Evolutionary conservation across 768 basidiomycete species (phyloP).

Genomic region (Calocybe cyanea): DNA sequence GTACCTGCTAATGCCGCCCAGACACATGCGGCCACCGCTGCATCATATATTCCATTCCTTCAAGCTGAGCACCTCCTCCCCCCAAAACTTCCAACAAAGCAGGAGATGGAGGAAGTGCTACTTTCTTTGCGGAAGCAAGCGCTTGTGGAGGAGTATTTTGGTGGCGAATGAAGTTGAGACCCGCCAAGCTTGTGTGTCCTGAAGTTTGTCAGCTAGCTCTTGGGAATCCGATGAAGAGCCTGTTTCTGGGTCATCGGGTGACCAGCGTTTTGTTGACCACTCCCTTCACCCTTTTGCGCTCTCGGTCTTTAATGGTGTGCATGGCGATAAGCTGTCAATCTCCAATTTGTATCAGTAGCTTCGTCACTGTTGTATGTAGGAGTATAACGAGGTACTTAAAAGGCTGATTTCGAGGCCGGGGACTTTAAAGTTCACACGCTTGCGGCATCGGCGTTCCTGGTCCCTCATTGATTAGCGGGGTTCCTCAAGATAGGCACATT

Average conservation of each 20-base stretch:
- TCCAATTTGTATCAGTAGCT: too few species aligned
- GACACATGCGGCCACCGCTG: slow-evolving; percentile 53
- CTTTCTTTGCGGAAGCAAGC: slow-evolving; percentile 77
- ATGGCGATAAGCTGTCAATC: too few species aligned
- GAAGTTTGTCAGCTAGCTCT: too few species aligned
- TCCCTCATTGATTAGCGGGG: background rate
- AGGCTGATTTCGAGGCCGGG: too few species aligned
- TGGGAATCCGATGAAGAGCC: too few species aligned
- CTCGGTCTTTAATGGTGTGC: too few species aligned
- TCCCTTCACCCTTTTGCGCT: too few species aligned
- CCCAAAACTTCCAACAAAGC: slow-evolving; percentile 69
- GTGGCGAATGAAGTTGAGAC: slow-evolving; percentile 24
- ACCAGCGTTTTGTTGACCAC: too few species aligned
- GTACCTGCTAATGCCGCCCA: slow-evolving; percentile 28
- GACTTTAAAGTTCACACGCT: background rate
- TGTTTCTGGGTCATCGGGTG: too few species aligned
- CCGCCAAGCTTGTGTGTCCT: too few species aligned
- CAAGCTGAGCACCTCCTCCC: slow-evolving; percentile 66
- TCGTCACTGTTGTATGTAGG: too few species aligned
- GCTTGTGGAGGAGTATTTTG: slow-evolving; percentile 72
- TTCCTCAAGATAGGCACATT: background rate
- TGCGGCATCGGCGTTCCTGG: background rate
- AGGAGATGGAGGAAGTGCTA: slow-evolving; percentile 77
- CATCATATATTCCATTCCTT: slow-evolving; percentile 73
- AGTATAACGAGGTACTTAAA: too few species aligned